Percentiles rank a stretch among this genome's conserved stretches.
These are phyloP conservation scores for Microthlaspi erraticum DNA, from an alignment of 345 rosid genomes.

Conservation along the genomic window DNA sequence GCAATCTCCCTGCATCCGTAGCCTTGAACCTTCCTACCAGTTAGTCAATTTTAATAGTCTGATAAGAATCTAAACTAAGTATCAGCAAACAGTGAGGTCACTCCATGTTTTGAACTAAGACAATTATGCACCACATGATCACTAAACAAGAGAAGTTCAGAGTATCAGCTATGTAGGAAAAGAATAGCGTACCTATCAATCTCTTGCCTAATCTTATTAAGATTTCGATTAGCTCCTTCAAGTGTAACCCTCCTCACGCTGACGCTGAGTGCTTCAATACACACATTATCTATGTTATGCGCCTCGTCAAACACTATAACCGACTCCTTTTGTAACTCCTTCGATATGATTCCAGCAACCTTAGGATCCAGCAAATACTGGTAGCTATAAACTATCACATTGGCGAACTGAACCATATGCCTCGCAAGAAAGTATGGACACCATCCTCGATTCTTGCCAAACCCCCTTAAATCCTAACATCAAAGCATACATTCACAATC, in stretches of 20 bases:
- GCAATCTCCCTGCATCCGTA: conserved; percentile 91
- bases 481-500: conserved; percentile 22
- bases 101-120: conserved; percentile 22
- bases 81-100: conserved; percentile 30
- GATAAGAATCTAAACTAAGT: conserved; percentile 39
- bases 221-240: conserved; percentile 94
- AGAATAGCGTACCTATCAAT: conserved; percentile 70
- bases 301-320: conserved; percentile 98
- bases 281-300: conserved; percentile 94
- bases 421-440: conserved; percentile 94
- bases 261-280: conserved; percentile 98
- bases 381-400: conserved; percentile 93
- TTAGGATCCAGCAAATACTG: conserved; percentile 97
- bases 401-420: conserved; percentile 93
- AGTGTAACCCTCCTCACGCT: conserved; percentile 89
- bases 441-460: conserved; percentile 88
- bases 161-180: conserved; percentile 15
- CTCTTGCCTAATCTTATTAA: conserved; percentile 70
- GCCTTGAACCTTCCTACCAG: conserved; percentile 99
- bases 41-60: conserved; percentile 50
- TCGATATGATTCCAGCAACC: conserved; percentile 96
- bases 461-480: conserved; percentile 78
- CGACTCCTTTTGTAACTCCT: conserved; percentile 94
- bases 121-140: conserved; percentile 1
- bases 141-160: conserved; percentile 2